phyloP scores from a whole-genome alignment of 441 rosid genomes.

The Brassica hybrid region DNA sequence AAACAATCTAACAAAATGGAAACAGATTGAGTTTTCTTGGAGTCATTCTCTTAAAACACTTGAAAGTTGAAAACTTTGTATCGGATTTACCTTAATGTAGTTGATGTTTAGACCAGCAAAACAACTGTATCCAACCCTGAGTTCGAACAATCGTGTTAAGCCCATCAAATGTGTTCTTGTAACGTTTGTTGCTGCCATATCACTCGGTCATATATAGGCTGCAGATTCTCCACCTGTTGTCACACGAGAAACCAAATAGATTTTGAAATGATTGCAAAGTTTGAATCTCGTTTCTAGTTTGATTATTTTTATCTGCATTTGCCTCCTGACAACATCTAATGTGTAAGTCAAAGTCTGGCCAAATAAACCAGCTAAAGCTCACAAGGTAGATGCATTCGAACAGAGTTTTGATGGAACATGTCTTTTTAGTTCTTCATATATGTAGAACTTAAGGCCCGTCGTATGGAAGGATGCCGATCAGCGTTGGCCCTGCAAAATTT shows the following conservation, averaged over 20 bases:
- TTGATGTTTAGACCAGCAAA: slow-evolving; percentile 94
- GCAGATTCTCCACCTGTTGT: slow-evolving; percentile 79
- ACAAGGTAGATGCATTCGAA: no score
- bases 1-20: slow-evolving; percentile 65
- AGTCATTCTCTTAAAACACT: neutral
- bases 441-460: no score
- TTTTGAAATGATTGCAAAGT: neutral
- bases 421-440: no score
- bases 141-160: slow-evolving; percentile 64
- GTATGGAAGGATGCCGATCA: no score
- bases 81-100: slow-evolving; percentile 70
- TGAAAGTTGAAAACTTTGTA: neutral
- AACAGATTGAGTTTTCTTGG: neutral
- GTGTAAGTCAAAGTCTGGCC: no score
- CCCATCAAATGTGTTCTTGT: slow-evolving; percentile 74
- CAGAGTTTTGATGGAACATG: no score
- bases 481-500: neutral
- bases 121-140: slow-evolving; percentile 94
- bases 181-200: slow-evolving; percentile 57
- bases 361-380: no score
- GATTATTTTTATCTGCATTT: neutral
- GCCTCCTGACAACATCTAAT: no score
- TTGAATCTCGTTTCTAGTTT: slow-evolving; percentile 1
- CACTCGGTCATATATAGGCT: slow-evolving; percentile 49
- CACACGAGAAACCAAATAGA: slow-evolving; percentile 6